Conservation (phyloP, 805 yeast species). For the Wickerhamiella cacticola region DNA sequence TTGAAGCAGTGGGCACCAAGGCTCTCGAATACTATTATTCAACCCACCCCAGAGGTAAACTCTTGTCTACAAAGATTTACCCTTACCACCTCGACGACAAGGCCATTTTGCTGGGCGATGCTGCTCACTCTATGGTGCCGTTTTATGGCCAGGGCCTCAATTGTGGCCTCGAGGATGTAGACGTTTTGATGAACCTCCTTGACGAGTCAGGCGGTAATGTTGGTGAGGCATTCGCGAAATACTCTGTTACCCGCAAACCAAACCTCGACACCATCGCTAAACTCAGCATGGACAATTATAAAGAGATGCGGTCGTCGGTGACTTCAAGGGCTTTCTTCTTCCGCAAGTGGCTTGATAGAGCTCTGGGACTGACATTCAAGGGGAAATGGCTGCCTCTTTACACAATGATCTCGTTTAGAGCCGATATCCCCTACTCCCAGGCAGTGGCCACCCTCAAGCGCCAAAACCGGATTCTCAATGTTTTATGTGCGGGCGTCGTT, state of each 20-base stretch:
- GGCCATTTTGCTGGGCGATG: conserved; percentile 72
- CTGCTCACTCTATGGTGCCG: conserved; percentile 97
- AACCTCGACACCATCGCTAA: conserved; percentile 68
- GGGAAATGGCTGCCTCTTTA: conserved; percentile 74
- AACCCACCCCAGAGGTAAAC: conserved; percentile 58
- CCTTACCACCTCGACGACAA: conserved; percentile 58
- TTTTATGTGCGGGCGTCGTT: not conserved
- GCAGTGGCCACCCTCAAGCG: conserved; percentile 45
- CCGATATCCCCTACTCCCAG: conserved; percentile 63
- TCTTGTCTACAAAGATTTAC: conserved; percentile 55
- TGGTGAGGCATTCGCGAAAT: conserved; percentile 40
- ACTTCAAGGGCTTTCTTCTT: conserved; percentile 46
- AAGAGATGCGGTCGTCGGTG: conserved; percentile 79
- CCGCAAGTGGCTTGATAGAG: conserved; percentile 56
- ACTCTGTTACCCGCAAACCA: conserved; percentile 43
- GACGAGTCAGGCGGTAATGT: conserved; percentile 23
- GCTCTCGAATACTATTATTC: conserved; percentile 39
- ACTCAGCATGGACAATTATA: conserved; percentile 67
- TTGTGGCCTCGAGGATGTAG: conserved; percentile 87
- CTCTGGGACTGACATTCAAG: conserved; percentile 46
- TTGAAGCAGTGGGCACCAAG: conserved; percentile 49
- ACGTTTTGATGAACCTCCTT: conserved; percentile 43
- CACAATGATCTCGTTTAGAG: conserved; percentile 83
- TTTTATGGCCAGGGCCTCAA: conserved; percentile 97
- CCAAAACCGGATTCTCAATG: conserved; percentile 41